These are phyloP conservation scores for Daldinia eschscholtzii DNA, from an alignment of 2,329 filamentous ascomycete genomes.

Conservation along the genomic window DNA sequence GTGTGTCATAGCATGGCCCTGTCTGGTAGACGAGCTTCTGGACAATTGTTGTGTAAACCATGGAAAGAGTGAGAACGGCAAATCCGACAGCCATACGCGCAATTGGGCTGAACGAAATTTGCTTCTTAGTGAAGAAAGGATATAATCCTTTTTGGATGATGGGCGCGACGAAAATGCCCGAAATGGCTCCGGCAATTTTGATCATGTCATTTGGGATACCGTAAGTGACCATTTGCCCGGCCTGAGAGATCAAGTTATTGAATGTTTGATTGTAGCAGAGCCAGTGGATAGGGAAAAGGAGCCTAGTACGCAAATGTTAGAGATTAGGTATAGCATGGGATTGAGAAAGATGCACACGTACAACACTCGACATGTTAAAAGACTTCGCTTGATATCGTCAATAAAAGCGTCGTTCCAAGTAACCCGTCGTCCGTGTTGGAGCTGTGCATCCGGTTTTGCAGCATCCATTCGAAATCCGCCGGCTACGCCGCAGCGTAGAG, in stretches of 20 bases:
- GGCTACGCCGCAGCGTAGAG: conserved; percentile 20
- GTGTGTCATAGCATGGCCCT: conserved; percentile 59
- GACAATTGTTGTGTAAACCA: conserved; percentile 64
- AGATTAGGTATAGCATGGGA: neutral
- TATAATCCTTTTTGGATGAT: conserved; percentile 61
- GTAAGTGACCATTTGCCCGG: conserved; percentile 61
- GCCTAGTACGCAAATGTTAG: conserved; percentile 6
- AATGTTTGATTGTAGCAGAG: conserved; percentile 69
- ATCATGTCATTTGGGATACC: conserved; percentile 63
- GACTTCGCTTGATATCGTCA: conserved; percentile 33
- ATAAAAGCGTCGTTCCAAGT: conserved; percentile 35
- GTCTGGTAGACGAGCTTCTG: conserved; percentile 63
- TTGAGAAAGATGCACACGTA: neutral
- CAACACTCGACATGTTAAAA: conserved; percentile 36
- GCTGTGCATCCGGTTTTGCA: conserved; percentile 31
- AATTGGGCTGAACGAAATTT: conserved; percentile 62
- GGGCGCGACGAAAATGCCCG: conserved; percentile 62
- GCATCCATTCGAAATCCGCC: conserved; percentile 34
- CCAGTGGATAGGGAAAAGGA: conserved; percentile 65
- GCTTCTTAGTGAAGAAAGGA: conserved; percentile 57
- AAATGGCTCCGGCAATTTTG: conserved; percentile 55
- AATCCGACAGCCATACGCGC: conserved; percentile 60
- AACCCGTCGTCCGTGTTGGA: conserved; percentile 20
- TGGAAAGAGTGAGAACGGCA: conserved; percentile 57
- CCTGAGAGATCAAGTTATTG: conserved; percentile 68